Conservation (phyloP, 2,329 filamentous ascomycete species). For the Didymosphaeria variabile region DNA sequence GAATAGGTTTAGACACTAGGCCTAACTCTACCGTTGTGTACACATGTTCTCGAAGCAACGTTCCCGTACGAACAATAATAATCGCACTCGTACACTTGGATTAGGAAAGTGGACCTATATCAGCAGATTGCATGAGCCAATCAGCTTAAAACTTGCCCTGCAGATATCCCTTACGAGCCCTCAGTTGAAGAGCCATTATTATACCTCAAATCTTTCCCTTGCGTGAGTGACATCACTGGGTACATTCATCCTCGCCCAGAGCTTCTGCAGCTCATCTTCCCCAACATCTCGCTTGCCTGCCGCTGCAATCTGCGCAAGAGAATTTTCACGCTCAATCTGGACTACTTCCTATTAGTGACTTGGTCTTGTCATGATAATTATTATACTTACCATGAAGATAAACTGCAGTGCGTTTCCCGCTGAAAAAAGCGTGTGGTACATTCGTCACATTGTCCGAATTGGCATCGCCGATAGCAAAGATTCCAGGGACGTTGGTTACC, state of each 20-base stretch:
- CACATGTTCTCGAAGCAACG: no score
- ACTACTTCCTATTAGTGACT: background rate
- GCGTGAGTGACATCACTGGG: conserved; percentile 5
- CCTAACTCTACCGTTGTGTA: background rate
- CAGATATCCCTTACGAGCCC: no score
- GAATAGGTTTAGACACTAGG: background rate
- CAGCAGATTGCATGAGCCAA: no score
- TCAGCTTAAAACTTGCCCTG: no score
- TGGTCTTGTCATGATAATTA: no score
- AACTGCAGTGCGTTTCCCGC: conserved; percentile 9
- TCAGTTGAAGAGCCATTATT: background rate
- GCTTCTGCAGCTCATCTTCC: background rate
- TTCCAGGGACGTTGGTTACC: conserved; percentile 10
- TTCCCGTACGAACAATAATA: no score
- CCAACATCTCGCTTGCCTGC: conserved; percentile 7
- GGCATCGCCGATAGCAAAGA: conserved; percentile 14
- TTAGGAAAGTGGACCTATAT: no score
- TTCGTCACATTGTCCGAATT: conserved; percentile 14
- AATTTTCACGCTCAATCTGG: conserved; percentile 8
- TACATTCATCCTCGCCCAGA: conserved; percentile 8
- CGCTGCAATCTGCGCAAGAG: conserved; percentile 9
- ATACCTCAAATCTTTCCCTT: background rate
- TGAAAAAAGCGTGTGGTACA: conserved; percentile 12
- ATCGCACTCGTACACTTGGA: no score
- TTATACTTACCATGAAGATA: conserved; percentile 11